phyloP scores from a whole-genome alignment of 495 filamentous ascomycete genomes.

The Neurospora sp. region DNA sequence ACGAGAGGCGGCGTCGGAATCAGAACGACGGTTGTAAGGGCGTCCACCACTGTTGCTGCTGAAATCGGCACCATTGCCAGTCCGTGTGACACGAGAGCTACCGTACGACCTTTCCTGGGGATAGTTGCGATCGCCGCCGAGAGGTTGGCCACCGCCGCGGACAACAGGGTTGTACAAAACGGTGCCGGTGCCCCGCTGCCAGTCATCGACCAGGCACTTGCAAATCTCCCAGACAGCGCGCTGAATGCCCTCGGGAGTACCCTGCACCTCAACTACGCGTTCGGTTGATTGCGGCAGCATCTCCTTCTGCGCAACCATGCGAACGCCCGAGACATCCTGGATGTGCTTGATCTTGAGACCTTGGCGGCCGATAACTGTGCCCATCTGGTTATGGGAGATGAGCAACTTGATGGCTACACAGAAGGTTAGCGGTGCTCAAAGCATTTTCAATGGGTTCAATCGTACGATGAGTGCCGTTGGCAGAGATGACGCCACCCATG shows the following conservation, averaged over 20 bases:
- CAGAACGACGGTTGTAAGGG: constrained; percentile 65
- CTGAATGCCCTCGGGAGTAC: constrained; percentile 86
- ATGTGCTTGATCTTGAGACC: constrained; percentile 99
- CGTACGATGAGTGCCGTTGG: constrained; percentile 90
- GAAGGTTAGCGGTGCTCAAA: constrained; percentile 13
- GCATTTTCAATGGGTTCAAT: not conserved
- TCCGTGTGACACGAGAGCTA: constrained; percentile 73
- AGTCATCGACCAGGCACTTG: constrained; percentile 96
- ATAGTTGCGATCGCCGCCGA: constrained; percentile 20
- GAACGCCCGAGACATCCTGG: constrained; percentile 90
- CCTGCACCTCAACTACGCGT: constrained; percentile 92
- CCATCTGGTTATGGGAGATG: constrained; percentile 99
- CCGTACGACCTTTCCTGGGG: constrained; percentile 40
- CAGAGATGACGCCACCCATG: constrained; percentile 79
- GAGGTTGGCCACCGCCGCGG: constrained; percentile 55
- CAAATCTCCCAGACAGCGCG: constrained; percentile 97
- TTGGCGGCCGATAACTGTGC: constrained; percentile 93
- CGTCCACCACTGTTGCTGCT: constrained; percentile 68
- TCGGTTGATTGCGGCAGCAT: constrained; percentile 99
- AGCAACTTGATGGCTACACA: constrained; percentile 80
- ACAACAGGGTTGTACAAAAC: constrained; percentile 95
- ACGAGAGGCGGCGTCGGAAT: constrained; percentile 64
- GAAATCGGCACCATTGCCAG: constrained; percentile 95
- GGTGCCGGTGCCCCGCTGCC: constrained; percentile 91
- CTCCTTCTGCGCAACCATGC: constrained; percentile 98